Base-by-base conservation (phyloP, 352 stramenopile species). In the Phytopythium cucurbitacearum region DNA sequence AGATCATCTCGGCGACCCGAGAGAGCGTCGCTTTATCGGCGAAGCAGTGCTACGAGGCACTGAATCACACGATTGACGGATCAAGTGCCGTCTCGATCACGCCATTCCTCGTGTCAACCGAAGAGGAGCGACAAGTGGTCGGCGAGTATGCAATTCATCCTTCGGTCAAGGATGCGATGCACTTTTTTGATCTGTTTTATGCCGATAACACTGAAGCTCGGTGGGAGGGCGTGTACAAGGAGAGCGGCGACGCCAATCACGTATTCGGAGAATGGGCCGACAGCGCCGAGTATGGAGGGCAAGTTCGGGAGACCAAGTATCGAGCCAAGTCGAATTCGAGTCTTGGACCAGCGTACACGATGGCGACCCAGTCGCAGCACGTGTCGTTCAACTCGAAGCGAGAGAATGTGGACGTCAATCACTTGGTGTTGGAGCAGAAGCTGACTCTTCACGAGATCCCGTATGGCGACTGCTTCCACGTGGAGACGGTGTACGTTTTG, bases 171-270 rank as follows among this genome's bases (percentile, higher is more conserved):
- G 69, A 82, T 15, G 57, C 62, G 0, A 40, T 76, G 8, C 76
- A 93, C 32, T 87, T 91, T 47, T 89, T 89, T 35, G 83, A 91
- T 21, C 45, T 87, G 13, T 91, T 88, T 53, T 89, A 90, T 51
- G 76, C 69, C 0, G 69, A 87, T 43, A 66, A 72, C 32, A 71
- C 67, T 15, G 41, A 77, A 3, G 37, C 56, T 11, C 79, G 75
- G 12, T 91, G 80, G 83, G 59, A 79, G 4, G 63, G 49, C 12
- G 78, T 87, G 32, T 51, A 75, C 49, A 78, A 83, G 43, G 78
- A 83, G 40, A 67, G 71, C 7, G 84, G 84, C 34, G 84, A 94
- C 40, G 69, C 67, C 6, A 80, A 90, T 33, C 75, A 90, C 40
- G 62, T 74, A 9, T 45, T 80, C 4, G 49, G 73, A 7, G 73